Evolutionary conservation across 768 basidiomycete genomes (phyloP).

Genomic region (Tubosaeta brunneosetosa): DNA sequence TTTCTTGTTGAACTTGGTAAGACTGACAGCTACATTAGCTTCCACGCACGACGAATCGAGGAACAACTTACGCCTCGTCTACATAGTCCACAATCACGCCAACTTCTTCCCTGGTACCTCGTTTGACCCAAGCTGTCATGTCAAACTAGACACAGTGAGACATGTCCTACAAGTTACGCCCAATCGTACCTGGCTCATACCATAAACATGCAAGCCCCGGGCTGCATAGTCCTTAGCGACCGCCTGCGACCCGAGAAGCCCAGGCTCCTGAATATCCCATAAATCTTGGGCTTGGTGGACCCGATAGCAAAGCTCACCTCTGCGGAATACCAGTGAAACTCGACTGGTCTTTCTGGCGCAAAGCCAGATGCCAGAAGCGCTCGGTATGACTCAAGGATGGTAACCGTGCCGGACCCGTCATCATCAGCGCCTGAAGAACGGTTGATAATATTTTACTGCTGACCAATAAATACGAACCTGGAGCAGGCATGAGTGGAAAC

Average conservation of each 20-base stretch:
- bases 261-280: slow-evolving; percentile 51
- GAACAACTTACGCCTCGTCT: slow-evolving; percentile 48
- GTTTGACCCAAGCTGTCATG: slow-evolving; percentile 94
- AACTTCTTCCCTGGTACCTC: slow-evolving; percentile 70
- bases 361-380: slow-evolving; percentile 39
- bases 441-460: neutral
- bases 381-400: slow-evolving; percentile 42
- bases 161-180: neutral
- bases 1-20: slow-evolving; percentile 76
- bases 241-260: slow-evolving; percentile 86
- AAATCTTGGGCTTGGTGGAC: neutral
- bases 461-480: slow-evolving; percentile 42
- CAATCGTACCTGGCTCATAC: slow-evolving; percentile 29
- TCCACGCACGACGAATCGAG: slow-evolving; percentile 14
- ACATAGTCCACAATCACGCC: slow-evolving; percentile 84
- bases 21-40: slow-evolving; percentile 36
- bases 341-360: slow-evolving; percentile 38
- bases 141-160: slow-evolving; percentile 59
- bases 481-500: slow-evolving; percentile 74
- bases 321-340: slow-evolving; percentile 49
- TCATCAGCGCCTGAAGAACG: slow-evolving; percentile 35
- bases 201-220: slow-evolving; percentile 18
- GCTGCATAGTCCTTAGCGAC: slow-evolving; percentile 71
- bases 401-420: slow-evolving; percentile 43
- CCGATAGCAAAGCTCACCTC: slow-evolving; percentile 26